phyloP scores from a whole-genome alignment of 768 basidiomycete species.

The Kwoniella dejecticola region DNA sequence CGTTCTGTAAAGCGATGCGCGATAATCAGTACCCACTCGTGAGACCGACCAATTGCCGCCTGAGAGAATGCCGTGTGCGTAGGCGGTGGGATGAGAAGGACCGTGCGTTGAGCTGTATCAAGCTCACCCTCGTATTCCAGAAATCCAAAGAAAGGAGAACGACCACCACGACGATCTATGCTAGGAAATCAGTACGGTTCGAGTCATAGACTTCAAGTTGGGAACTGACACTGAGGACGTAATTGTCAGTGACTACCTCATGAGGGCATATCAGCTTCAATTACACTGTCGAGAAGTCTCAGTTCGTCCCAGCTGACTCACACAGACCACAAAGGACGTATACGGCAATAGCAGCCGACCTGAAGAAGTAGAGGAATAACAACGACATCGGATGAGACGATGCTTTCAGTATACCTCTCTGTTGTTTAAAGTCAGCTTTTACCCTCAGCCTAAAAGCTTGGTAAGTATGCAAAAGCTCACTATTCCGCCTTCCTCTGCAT shows the following conservation, averaged over 20 bases:
- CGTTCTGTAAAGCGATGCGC: constrained; percentile 78
- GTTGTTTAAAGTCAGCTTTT: neutral
- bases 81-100: too few relatives aligned
- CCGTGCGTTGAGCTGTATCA: too few relatives aligned
- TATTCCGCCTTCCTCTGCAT: constrained; percentile 75
- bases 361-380: constrained; percentile 87
- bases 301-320: constrained; percentile 19
- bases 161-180: constrained; percentile 83
- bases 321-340: constrained; percentile 85
- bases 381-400: constrained; percentile 66
- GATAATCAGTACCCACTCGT: too few relatives aligned
- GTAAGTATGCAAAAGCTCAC: too few relatives aligned
- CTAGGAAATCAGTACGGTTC: constrained; percentile 9
- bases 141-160: constrained; percentile 95
- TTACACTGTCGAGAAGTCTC: neutral
- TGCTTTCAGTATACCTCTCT: constrained; percentile 46
- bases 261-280: constrained; percentile 9
- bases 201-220: neutral
- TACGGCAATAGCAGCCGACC: constrained; percentile 80
- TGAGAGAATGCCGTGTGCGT: too few relatives aligned
- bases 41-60: too few relatives aligned
- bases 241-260: constrained; percentile 73
- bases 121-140: constrained; percentile 87
- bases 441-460: too few relatives aligned
- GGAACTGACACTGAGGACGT: constrained; percentile 80